phyloP scores from a whole-genome alignment of 176 grass and related monocot genomes.

The Cymbopogon citratus region DNA sequence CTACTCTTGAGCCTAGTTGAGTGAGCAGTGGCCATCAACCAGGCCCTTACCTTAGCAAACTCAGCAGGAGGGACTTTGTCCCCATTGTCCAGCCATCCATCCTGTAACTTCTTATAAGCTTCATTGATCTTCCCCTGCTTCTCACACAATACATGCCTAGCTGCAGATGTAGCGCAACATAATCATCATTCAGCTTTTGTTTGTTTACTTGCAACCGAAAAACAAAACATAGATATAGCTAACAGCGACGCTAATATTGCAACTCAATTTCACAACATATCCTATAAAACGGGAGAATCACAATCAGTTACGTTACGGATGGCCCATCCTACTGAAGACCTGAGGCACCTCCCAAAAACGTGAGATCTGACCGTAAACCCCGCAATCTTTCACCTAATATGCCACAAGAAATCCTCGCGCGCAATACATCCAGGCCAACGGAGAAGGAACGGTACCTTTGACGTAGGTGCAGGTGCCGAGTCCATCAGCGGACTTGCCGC shows the following conservation, averaged over 20 bases:
- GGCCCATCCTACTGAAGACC: neutral
- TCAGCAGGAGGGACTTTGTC: slow-evolving; percentile 94
- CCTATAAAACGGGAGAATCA: neutral
- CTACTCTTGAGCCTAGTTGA: neutral
- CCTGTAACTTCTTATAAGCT: slow-evolving; percentile 95
- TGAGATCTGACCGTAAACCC: neutral
- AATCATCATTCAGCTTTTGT: neutral
- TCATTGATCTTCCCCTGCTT: slow-evolving; percentile 99
- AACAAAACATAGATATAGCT: neutral
- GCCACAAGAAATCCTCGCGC: neutral
- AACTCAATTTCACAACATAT: neutral
- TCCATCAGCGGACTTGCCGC: slow-evolving; percentile 69
- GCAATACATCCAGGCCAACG: neutral
- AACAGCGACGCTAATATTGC: neutral
- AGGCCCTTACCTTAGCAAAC: slow-evolving; percentile 64
- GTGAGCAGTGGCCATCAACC: neutral
- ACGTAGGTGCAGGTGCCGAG: slow-evolving; percentile 94
- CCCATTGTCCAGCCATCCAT: slow-evolving; percentile 85
- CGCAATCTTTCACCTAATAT: neutral
- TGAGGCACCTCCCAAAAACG: neutral
- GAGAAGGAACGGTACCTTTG: slow-evolving; percentile 50
- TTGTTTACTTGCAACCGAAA: neutral
- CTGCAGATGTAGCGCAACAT: slow-evolving; percentile 34
- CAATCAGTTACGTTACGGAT: neutral
- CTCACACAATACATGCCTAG: slow-evolving; percentile 84